These are phyloP conservation scores for Leptosphaerulina australis DNA, from an alignment of 2,329 filamentous ascomycete species.

Conservation along the genomic window DNA sequence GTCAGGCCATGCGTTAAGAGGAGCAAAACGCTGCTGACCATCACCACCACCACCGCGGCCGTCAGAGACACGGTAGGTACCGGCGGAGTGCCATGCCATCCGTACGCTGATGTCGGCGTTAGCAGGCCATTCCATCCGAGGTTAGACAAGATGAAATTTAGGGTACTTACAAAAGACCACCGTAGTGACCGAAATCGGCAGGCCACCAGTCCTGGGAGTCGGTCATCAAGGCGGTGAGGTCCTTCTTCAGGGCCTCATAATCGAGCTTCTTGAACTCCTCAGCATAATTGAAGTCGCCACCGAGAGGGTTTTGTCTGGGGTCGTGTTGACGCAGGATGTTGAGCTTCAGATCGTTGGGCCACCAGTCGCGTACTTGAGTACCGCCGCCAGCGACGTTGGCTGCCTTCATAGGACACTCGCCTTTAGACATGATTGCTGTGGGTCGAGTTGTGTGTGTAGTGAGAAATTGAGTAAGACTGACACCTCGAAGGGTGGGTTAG, in stretches of 20 bases:
- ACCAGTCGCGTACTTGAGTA: slow-evolving; percentile 73
- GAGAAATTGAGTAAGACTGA: slow-evolving; percentile 11
- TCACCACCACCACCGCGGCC: slow-evolving; percentile 76
- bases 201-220: slow-evolving; percentile 84
- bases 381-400: slow-evolving; percentile 62
- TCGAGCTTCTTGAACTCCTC: slow-evolving; percentile 74
- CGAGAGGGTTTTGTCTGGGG: slow-evolving; percentile 66
- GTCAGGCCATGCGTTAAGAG: slow-evolving; percentile 82
- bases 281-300: slow-evolving; percentile 72
- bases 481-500: slow-evolving; percentile 14
- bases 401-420: slow-evolving; percentile 45
- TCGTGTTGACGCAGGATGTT: slow-evolving; percentile 77
- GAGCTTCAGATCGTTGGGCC: slow-evolving; percentile 71
- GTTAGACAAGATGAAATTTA: no score
- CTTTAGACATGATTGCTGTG: slow-evolving; percentile 39
- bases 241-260: slow-evolving; percentile 75
- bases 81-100: slow-evolving; percentile 81
- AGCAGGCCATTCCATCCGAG: slow-evolving; percentile 8
- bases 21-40: slow-evolving; percentile 79
- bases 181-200: slow-evolving; percentile 81
- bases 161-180: slow-evolving; percentile 66
- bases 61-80: slow-evolving; percentile 77
- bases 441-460: slow-evolving; percentile 22
- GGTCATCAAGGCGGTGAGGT: slow-evolving; percentile 73
- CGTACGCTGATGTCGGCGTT: slow-evolving; percentile 58